These are phyloP conservation scores for Syzygium aqueum DNA, from an alignment of 345 rosid species.

Conservation along the genomic window DNA sequence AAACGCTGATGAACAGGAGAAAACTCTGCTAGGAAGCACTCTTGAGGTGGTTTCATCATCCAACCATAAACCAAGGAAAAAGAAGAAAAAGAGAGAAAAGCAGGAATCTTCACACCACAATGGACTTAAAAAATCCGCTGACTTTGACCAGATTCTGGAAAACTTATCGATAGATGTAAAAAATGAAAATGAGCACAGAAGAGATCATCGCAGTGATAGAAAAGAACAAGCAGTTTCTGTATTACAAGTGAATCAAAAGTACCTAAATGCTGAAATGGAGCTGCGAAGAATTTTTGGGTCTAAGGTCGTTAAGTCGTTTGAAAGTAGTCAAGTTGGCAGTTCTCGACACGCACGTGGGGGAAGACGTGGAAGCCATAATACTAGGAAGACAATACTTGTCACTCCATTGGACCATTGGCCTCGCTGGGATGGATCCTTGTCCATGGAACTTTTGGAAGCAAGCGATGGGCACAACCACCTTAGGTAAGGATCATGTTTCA, in stretches of 20 bases:
- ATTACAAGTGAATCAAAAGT: conserved; percentile 62
- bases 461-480: conserved; percentile 58
- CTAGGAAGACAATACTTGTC: conserved; percentile 56
- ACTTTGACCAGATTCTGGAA: conserved; percentile 39
- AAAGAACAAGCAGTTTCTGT: conserved; percentile 19
- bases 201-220: conserved; percentile 2
- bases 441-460: conserved; percentile 78
- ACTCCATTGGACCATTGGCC: conserved; percentile 82
- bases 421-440: conserved; percentile 84
- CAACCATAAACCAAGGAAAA: conserved; percentile 59
- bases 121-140: conserved; percentile 13
- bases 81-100: conserved; percentile 74
- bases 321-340: conserved; percentile 46
- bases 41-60: conserved; percentile 13
- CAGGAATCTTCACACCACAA: conserved; percentile 20
- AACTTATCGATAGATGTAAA: conserved; percentile 30
- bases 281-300: conserved; percentile 75
- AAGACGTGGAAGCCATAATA: conserved; percentile 62
- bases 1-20: conserved; percentile 4
- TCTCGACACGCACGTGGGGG: conserved; percentile 66
- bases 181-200: conserved; percentile 18
- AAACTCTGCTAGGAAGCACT: conserved; percentile 7
- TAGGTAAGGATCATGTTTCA: conserved; percentile 34
- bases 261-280: conserved; percentile 70
- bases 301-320: conserved; percentile 75